These are phyloP conservation scores for Tetradesmus lagerheimii DNA, from an alignment of 139 green algal genomes.

Conservation along the genomic window DNA sequence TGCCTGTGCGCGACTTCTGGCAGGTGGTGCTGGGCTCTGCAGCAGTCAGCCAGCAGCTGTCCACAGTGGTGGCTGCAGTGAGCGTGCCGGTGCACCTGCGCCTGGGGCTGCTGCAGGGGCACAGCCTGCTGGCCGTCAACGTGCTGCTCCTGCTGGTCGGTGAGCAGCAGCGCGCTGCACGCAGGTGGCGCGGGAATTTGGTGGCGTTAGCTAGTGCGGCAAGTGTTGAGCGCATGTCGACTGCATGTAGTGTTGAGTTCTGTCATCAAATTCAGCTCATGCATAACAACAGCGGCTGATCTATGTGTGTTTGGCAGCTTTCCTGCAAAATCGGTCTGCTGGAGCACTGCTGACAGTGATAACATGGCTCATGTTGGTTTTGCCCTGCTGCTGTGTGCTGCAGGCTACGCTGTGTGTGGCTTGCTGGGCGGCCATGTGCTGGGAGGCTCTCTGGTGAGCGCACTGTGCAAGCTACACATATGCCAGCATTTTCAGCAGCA, in stretches of 20 bases:
- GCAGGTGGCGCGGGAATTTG: no score
- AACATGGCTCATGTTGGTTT: slow-evolving; percentile 4
- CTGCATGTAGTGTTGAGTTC: not conserved
- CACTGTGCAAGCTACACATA: not conserved
- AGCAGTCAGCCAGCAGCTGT: slow-evolving; percentile 84
- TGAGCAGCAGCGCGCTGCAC: slow-evolving; percentile 8
- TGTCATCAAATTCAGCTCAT: no score
- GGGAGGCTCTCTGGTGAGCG: slow-evolving; percentile 58
- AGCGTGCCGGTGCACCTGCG: slow-evolving; percentile 69
- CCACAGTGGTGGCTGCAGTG: slow-evolving; percentile 61
- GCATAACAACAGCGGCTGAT: not conserved
- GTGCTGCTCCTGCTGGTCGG: slow-evolving; percentile 37
- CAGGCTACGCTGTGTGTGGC: slow-evolving; percentile 60
- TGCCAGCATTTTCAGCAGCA: not conserved
- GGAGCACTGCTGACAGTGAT: not conserved
- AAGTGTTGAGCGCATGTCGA: not conserved
- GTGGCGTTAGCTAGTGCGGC: no score
- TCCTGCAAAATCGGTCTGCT: not conserved
- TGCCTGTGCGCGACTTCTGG: slow-evolving; percentile 70
- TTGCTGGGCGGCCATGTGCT: slow-evolving; percentile 59
- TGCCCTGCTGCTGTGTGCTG: not conserved
- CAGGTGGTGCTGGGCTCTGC: slow-evolving; percentile 73
- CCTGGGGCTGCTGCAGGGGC: slow-evolving; percentile 37
- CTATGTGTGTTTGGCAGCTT: slow-evolving; percentile 25
- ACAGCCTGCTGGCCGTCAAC: slow-evolving; percentile 42